phyloP scores from a whole-genome alignment of 371 early-diverging fungal species.

The Mucor plumbeus region DNA sequence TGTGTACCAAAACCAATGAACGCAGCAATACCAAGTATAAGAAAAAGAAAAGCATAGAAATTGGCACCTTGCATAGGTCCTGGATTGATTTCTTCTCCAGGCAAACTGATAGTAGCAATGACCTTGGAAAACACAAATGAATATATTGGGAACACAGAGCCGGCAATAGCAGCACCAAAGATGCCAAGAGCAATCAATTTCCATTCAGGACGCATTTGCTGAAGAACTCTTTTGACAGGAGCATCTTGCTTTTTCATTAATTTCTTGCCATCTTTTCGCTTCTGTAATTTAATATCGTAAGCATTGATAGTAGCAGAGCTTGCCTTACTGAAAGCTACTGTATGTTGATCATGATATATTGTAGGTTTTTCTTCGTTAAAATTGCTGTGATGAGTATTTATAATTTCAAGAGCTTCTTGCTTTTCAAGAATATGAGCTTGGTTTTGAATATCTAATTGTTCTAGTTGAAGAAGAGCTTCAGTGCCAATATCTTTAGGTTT shows the following conservation, averaged over 20 bases:
- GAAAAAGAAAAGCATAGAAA: slow-evolving; percentile 78
- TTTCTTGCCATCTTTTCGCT: slow-evolving; percentile 15
- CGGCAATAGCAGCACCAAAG: slow-evolving; percentile 54
- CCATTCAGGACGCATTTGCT: slow-evolving; percentile 39
- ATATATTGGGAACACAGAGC: slow-evolving; percentile 47
- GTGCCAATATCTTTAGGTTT: too few relatives aligned
- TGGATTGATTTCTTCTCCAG: slow-evolving; percentile 30
- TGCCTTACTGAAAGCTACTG: background rate
- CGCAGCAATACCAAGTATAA: slow-evolving; percentile 50
- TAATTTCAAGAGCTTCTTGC: background rate
- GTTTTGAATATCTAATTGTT: slow-evolving; percentile 19
- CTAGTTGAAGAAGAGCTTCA: background rate
- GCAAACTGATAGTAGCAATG: background rate
- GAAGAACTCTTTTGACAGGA: slow-evolving; percentile 44
- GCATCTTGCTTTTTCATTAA: slow-evolving; percentile 45
- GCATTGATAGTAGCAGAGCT: background rate
- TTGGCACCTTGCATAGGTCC: slow-evolving; percentile 56
- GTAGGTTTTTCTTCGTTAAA: too few relatives aligned
- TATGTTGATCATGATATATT: background rate
- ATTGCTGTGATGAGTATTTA: too few relatives aligned
- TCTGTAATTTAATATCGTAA: background rate
- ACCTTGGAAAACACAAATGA: slow-evolving; percentile 39
- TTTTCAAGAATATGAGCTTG: background rate
- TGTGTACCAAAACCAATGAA: slow-evolving; percentile 44
- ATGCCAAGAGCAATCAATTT: slow-evolving; percentile 36